These are phyloP conservation scores for Wickerhamomyces subpelliculosus DNA, from an alignment of 805 yeast genomes.

Conservation along the genomic window DNA sequence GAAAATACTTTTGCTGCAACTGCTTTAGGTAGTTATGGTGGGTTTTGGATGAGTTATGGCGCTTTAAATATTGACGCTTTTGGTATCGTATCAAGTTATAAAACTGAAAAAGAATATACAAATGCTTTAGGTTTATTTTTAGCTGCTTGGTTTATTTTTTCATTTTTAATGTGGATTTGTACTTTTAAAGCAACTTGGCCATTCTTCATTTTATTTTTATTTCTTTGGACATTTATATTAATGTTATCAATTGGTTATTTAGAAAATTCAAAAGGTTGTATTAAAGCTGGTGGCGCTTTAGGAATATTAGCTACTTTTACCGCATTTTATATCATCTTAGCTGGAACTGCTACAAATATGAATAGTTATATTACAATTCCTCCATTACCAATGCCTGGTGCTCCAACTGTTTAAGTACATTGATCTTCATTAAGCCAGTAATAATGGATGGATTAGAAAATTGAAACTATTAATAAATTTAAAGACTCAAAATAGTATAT, in stretches of 20 bases:
- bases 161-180: slow-evolving; percentile 37
- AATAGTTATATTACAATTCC: slow-evolving; percentile 4
- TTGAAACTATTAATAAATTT: too few species aligned
- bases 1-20: slow-evolving; percentile 54
- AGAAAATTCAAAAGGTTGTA: slow-evolving; percentile 25
- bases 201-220: slow-evolving; percentile 26
- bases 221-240: slow-evolving; percentile 8
- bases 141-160: slow-evolving; percentile 46
- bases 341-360: slow-evolving; percentile 30
- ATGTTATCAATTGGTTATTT: slow-evolving; percentile 37
- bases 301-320: slow-evolving; percentile 35
- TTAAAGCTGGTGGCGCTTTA: slow-evolving; percentile 42
- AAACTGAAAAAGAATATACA: slow-evolving; percentile 27
- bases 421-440: too few species aligned
- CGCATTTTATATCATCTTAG: slow-evolving; percentile 42
- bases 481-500: too few species aligned
- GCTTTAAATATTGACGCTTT: slow-evolving; percentile 38
- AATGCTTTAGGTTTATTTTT: slow-evolving; percentile 43
- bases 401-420: not conserved
- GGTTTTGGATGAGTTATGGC: slow-evolving; percentile 47
- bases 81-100: slow-evolving; percentile 34
- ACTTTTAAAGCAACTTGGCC: slow-evolving; percentile 46
- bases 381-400: not conserved
- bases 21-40: slow-evolving; percentile 46
- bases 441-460: too few species aligned